phyloP scores from a whole-genome alignment of 306 rosid genomes.

The Acmispon strigosus region DNA sequence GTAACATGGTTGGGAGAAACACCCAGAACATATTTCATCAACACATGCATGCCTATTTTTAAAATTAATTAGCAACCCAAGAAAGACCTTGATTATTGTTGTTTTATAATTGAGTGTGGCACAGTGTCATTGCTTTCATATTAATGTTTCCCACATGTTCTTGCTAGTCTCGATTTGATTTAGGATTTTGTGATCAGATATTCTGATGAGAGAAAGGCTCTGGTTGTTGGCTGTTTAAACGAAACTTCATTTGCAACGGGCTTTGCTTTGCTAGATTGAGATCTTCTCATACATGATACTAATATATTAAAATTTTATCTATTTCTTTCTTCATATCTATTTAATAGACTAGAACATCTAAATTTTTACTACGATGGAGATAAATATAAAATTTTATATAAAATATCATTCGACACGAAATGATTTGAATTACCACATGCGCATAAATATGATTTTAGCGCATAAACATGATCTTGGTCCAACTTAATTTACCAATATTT shows the following conservation, averaged over 20 bases:
- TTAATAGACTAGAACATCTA: too few species aligned
- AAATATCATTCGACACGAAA: too few species aligned
- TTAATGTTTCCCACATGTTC: constrained; percentile 43
- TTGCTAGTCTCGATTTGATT: constrained; percentile 14
- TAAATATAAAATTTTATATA: too few species aligned
- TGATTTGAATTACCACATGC: too few species aligned
- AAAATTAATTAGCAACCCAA: neutral
- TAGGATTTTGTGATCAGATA: constrained; percentile 28
- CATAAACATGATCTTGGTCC: too few species aligned
- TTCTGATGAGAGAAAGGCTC: constrained; percentile 17
- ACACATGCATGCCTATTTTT: neutral
- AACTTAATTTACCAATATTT: too few species aligned
- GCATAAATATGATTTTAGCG: too few species aligned
- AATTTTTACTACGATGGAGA: too few species aligned
- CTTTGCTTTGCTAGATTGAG: too few species aligned
- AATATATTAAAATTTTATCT: too few species aligned
- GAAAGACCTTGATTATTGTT: neutral
- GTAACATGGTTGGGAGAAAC: constrained; percentile 12
- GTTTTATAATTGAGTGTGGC: constrained; percentile 32
- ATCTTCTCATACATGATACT: too few species aligned
- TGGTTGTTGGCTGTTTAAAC: constrained; percentile 32
- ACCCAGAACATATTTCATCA: neutral
- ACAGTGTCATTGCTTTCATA: constrained; percentile 6
- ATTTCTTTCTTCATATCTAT: too few species aligned
- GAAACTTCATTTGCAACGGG: constrained; percentile 48